phyloP scores from a whole-genome alignment of 1,284 basidiomycete species.

The Cystobasidiaceae sp. region DNA sequence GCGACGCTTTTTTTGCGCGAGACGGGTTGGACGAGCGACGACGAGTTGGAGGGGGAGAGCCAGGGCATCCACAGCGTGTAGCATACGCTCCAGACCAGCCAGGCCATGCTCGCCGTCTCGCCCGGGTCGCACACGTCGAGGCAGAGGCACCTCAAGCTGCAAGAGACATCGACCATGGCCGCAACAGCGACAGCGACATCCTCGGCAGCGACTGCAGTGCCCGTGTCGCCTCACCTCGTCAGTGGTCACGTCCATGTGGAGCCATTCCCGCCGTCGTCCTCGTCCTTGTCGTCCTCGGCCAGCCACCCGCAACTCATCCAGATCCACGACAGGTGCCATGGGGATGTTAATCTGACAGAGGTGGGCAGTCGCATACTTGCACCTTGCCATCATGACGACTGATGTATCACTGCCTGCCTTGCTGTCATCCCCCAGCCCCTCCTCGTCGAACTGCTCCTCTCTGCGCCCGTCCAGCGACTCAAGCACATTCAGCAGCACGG shows the following conservation, averaged over 20 bases:
- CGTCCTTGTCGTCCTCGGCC: background rate
- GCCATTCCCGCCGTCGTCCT: background rate
- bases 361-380: background rate
- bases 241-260: background rate
- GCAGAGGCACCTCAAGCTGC: too few species aligned
- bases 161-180: background rate
- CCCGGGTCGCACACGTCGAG: too few species aligned
- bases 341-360: constrained; percentile 7
- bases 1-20: too few species aligned
- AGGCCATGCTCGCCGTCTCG: too few species aligned
- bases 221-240: background rate
- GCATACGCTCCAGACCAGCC: background rate
- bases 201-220: background rate
- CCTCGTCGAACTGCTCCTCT: constrained; percentile 33
- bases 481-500: constrained; percentile 35
- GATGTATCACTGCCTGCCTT: background rate
- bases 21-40: too few species aligned
- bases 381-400: background rate
- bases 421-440: background rate
- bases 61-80: background rate
- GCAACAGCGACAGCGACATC: background rate
- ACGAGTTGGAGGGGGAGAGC: background rate
- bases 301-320: background rate
- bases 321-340: background rate
- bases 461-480: constrained; percentile 32